Evolutionary conservation across 2,329 filamentous ascomycete genomes (phyloP), one percentile per base, ranked within the genome.

Genomic region (Fusarium sp.): DNA sequence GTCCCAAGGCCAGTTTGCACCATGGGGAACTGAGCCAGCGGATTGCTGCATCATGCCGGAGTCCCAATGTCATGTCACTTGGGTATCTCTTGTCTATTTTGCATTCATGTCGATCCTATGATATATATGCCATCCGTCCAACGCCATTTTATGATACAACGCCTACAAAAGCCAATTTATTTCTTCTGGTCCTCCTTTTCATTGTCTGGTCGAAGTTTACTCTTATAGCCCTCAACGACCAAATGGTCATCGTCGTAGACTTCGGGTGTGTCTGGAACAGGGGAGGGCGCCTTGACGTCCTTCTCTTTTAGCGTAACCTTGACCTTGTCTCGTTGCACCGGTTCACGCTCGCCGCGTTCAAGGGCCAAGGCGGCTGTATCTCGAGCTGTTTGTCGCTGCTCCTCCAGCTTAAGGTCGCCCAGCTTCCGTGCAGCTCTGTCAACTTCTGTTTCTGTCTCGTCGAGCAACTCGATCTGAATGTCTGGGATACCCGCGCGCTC

Each of bases 401-500:
- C 84, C 42, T 86, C 82, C 8, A 89, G 77, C 73, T 84, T 84
- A 49, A 88, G 70, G 31, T 83, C 80, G 1, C 81, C 82, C 24
- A 87, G 72, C 62, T 85, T 80, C 11, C 78, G 79, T 6, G 83
- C 81, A 74, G 81, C 67, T 67, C 78, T 56, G 29, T 84, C 81
- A 9, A 79, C 78, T 6, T 86, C 85, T 60, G 88, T 85, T 72
- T 88, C 84, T 53, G 62, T 38, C 80, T 97, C 94, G 62, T 94
- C 91, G 2, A 92, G 81, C 38, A 94, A 79, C 38, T 92, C 87
- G 70, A 94, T 89, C 49, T 85, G 80, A 44, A 89, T 86, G 22
- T 87, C 85, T 2, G 84, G 84, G 33, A 87, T 87, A 5, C 89
- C 90, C 6, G 88, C 89, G 61, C 95, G 88, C 82, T 96, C 91